A percentile compares a stretch with the other conserved stretches of the same genome.
Evolutionary conservation across 495 filamentous ascomycete genomes (phyloP).

Genomic region (Hyaloscypha hepaticicola): DNA sequence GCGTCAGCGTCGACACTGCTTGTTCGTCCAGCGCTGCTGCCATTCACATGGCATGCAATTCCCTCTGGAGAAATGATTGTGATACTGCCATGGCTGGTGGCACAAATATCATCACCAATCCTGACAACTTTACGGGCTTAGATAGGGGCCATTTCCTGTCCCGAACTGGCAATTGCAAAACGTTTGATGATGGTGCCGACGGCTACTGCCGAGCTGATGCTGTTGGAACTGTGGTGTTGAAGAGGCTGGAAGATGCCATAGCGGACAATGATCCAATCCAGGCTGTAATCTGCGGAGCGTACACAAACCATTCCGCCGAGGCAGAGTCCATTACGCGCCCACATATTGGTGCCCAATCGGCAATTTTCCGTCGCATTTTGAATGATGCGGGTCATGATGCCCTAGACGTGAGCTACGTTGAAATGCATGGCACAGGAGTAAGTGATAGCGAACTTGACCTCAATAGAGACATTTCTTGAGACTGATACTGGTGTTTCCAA

Average conservation of each 20-base stretch:
- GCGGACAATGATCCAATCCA: conserved; percentile 72
- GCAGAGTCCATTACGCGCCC: conserved; percentile 58
- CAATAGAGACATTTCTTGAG: too few relatives aligned
- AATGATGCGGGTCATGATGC: conserved; percentile 67
- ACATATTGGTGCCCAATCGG: conserved; percentile 52
- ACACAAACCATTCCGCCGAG: conserved; percentile 73
- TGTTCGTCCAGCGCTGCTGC: conserved; percentile 51
- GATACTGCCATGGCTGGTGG: conserved; percentile 59
- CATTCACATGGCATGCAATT: conserved; percentile 50
- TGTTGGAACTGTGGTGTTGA: conserved; percentile 68
- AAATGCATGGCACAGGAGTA: conserved; percentile 87
- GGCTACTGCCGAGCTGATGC: conserved; percentile 77
- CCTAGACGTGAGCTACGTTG: conserved; percentile 75
- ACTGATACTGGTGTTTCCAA: too few relatives aligned
- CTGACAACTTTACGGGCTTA: conserved; percentile 65
- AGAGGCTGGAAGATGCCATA: conserved; percentile 73
- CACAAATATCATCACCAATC: conserved; percentile 76
- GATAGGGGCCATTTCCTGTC: conserved; percentile 73
- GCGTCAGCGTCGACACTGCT: conserved; percentile 83
- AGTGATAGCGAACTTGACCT: too few relatives aligned
- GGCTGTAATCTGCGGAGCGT: conserved; percentile 52
- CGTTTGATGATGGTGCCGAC: conserved; percentile 73
- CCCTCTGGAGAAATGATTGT: conserved; percentile 22
- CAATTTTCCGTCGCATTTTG: conserved; percentile 66
- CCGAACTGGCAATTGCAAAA: conserved; percentile 40